phyloP scores from a whole-genome alignment of 2,329 filamentous ascomycete species.

The Venturia asperata region DNA sequence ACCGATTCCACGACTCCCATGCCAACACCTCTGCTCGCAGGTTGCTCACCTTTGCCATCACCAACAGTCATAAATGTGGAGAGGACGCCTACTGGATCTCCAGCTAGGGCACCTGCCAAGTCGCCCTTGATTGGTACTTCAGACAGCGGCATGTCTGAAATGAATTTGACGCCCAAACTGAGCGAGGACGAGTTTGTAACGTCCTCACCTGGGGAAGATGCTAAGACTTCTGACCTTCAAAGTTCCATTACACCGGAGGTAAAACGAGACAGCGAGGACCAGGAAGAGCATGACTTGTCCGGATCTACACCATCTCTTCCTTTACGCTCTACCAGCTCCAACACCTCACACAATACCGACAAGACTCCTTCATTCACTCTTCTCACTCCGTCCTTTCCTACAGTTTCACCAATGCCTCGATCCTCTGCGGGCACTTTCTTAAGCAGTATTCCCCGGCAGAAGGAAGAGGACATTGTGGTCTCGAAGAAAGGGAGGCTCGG shows the following conservation, averaged over 20 bases:
- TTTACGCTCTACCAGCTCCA: not conserved
- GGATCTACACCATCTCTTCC: not conserved
- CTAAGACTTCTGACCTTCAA: not conserved
- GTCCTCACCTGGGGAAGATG: not conserved
- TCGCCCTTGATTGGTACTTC: not conserved
- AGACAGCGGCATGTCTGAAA: not conserved
- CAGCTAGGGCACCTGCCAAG: not conserved
- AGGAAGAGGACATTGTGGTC: slow-evolving; percentile 7
- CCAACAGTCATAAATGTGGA: not conserved
- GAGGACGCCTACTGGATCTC: not conserved
- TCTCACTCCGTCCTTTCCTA: slow-evolving; percentile 3
- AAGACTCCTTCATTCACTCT: not conserved
- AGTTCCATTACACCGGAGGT: not conserved
- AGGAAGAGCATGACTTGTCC: not conserved
- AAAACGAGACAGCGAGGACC: not conserved
- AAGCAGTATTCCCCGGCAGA: not conserved
- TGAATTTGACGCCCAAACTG: not conserved
- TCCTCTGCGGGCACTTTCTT: not conserved
- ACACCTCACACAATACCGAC: not conserved
- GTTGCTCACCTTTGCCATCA: not conserved
- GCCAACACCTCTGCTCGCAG: not conserved
- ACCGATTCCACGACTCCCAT: not conserved
- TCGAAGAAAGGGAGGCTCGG: slow-evolving; percentile 1
- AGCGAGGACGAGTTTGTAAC: not conserved
- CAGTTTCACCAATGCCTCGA: not conserved